These are phyloP conservation scores for Tetrahymena malaccensis DNA, from an alignment of 73 alveolate species.

Conservation along the genomic window DNA sequence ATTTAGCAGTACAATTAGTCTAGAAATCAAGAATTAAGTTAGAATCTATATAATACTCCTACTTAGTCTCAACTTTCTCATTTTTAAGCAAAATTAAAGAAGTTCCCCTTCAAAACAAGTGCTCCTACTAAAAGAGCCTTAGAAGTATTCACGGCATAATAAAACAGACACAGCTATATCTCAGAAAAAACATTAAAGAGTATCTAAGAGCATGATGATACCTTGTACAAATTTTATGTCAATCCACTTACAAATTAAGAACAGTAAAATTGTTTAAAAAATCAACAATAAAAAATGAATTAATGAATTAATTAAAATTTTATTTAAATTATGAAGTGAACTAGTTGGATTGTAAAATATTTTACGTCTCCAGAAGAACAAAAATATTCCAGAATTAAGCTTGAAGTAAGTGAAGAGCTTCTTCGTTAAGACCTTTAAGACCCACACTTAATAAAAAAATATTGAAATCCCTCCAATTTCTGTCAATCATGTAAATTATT, in stretches of 20 bases:
- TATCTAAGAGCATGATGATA: not conserved
- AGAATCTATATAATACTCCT: too few relatives aligned
- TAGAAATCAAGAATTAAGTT: too few relatives aligned
- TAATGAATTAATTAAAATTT: not conserved
- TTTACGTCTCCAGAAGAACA: not conserved
- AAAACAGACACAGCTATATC: not conserved
- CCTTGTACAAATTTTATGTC: not conserved
- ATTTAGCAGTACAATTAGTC: too few relatives aligned
- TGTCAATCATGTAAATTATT: not conserved
- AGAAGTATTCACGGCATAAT: not conserved
- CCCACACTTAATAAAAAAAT: not conserved
- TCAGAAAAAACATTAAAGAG: not conserved
- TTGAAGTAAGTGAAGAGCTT: not conserved
- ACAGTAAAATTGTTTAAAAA: not conserved
- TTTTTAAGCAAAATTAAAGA: not conserved
- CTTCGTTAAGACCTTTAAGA: not conserved
- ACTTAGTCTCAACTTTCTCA: too few relatives aligned
- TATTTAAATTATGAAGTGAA: not conserved
- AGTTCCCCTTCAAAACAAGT: not conserved
- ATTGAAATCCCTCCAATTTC: not conserved
- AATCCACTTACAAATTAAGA: not conserved
- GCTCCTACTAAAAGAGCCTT: not conserved
- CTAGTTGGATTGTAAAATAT: not conserved
- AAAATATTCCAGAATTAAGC: not conserved
- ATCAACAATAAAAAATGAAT: too few relatives aligned